Evolutionary conservation across 2,329 filamentous ascomycete species (phyloP), one percentile per base, ranked within the genome.

Genomic region (Calonectria hongkongensis): DNA sequence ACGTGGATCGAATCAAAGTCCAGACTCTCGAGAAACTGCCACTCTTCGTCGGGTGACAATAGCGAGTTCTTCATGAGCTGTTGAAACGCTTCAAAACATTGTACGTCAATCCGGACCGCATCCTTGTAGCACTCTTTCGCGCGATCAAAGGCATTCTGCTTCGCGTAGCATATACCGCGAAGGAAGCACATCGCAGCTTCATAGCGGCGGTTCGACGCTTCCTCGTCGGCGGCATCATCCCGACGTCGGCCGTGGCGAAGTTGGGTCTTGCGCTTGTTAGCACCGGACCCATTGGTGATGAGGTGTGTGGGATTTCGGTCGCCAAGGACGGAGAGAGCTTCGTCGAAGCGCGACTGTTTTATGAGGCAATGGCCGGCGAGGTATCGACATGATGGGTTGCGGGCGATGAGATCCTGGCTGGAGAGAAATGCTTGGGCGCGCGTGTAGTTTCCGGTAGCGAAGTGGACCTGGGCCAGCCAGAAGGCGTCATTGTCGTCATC

Each of bases 111-210:
- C 74, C 94, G 92, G 56, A 98, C 95, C 2, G 97, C 97, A 80
- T 98, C 95, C 86, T 98, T 98, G 89, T 98, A 99, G 86, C 97
- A 98, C 80, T 98, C 96, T 83, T 98, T 98, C 66, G 97, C 97
- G 41, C 95, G 93, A 83, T 99, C 97, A 80, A 98, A 98, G 30
- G 96, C 94, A 84, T 98, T 99, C 83, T 98, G 95, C 85, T 98
- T 98, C 8, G 97, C 96, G 82, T 95, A 98, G 87, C 97, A 98
- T 63, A 98, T 90, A 6, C 97, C 97, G 28, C 97, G 90, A 66
- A 99, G 87, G 83, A 98, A 98, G 86, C 97, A 99, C 96, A 99
- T 99, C 81, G 94, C 95, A 0, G 97, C 97, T 85, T 99, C 96
- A 79, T 97, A 98, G 72, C 95, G 93, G 71, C 98, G 88, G 81